Evolutionary conservation across 1,284 basidiomycete species (phyloP).

Genomic region (Clitocybe nebularis): DNA sequence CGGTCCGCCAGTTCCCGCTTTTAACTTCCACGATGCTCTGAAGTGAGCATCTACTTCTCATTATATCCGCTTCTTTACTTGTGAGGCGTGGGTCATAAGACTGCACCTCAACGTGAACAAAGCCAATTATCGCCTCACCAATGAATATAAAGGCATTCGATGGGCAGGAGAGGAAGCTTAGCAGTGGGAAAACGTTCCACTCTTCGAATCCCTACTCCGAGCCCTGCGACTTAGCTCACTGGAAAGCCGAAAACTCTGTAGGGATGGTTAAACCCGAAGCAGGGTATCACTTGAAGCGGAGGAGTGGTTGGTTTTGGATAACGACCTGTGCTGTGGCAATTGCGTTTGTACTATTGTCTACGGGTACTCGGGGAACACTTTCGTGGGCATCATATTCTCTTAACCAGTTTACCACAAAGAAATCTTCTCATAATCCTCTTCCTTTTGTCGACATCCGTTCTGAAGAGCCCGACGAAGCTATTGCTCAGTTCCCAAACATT

Average conservation of each 20-base stretch:
- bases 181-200: slow-evolving; percentile 1
- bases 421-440: slow-evolving; percentile 1
- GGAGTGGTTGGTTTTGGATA: slow-evolving; percentile 12
- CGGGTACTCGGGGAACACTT: slow-evolving; percentile 2
- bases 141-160: not conserved
- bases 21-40: slow-evolving; percentile 5
- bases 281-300: slow-evolving; percentile 5
- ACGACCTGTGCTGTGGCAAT: slow-evolving; percentile 8
- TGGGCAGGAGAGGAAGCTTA: not conserved
- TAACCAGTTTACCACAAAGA: not conserved
- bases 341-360: slow-evolving; percentile 6
- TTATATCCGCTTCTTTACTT: slow-evolving; percentile 8
- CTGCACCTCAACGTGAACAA: not conserved
- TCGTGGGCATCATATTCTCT: not conserved
- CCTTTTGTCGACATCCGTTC: not conserved
- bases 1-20: not conserved
- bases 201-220: not conserved
- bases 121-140: slow-evolving; percentile 6
- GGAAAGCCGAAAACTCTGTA: not conserved
- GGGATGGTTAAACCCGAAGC: slow-evolving; percentile 1
- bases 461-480: not conserved
- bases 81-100: slow-evolving; percentile 9
- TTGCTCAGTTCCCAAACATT: not conserved
- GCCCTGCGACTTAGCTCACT: not conserved
- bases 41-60: slow-evolving; percentile 3